Conservation (phyloP, 1,284 basidiomycete genomes). For the Microbotryum scabiosae region DNA sequence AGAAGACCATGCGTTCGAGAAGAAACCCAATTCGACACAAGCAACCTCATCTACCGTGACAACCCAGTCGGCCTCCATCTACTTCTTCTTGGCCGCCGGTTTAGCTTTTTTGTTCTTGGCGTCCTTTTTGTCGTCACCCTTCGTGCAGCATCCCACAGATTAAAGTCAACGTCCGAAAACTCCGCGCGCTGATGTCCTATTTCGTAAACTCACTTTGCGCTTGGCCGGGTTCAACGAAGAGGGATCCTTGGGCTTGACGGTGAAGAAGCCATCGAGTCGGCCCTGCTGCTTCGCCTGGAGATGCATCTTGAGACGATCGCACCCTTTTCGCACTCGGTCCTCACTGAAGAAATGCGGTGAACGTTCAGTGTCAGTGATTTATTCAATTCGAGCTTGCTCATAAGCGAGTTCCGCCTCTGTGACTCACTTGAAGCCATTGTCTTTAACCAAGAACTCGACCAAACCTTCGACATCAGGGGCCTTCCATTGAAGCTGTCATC, state of each 20-base stretch:
- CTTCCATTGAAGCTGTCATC: conserved; percentile 77
- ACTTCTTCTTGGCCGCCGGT: conserved; percentile 17
- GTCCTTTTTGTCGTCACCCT: conserved; percentile 23
- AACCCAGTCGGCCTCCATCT: not conserved
- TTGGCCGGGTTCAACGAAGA: not conserved
- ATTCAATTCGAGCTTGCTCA: not conserved
- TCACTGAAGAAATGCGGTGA: conserved; percentile 52
- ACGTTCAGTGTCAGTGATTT: not conserved
- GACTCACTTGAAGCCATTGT: conserved; percentile 92
- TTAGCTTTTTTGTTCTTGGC: conserved; percentile 22
- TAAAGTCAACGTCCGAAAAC: not conserved
- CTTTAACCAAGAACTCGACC: conserved; percentile 84
- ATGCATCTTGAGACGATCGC: conserved; percentile 81
- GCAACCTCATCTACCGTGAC: too few relatives aligned
- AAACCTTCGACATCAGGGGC: conserved; percentile 87
- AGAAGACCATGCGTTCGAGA: too few relatives aligned
- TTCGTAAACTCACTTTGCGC: conserved; percentile 8
- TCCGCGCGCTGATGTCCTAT: not conserved
- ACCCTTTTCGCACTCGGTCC: conserved; percentile 90
- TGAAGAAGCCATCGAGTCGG: conserved; percentile 90
- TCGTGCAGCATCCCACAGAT: not conserved
- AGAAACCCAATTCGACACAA: too few relatives aligned
- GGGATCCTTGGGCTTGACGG: conserved; percentile 20
- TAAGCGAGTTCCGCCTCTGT: too few relatives aligned
- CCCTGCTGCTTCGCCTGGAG: conserved; percentile 91